These are phyloP conservation scores for Dispira parvispora DNA, from an alignment of 192 early-diverging fungal genomes.

Conservation along the genomic window DNA sequence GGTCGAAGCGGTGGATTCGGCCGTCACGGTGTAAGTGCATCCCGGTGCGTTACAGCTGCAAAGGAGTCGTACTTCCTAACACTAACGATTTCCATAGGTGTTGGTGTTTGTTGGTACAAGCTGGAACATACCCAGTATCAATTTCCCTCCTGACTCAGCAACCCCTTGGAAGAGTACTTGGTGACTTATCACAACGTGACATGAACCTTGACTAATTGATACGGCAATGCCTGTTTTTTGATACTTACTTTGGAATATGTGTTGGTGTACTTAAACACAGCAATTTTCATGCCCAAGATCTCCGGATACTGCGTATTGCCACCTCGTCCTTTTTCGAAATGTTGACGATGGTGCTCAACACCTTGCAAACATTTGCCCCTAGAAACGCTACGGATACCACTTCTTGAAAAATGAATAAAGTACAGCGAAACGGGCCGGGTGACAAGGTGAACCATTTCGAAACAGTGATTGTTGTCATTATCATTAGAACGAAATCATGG, in stretches of 20 bases:
- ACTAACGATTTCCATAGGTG: not conserved
- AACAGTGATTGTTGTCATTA: not conserved
- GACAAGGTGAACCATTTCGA: not conserved
- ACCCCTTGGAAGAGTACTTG: not conserved
- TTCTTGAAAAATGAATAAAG: no score
- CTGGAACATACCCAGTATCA: not conserved
- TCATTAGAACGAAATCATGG: not conserved
- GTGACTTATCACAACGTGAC: not conserved
- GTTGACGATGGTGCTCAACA: slow-evolving; percentile 27
- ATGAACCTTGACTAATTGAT: not conserved
- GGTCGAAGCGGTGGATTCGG: slow-evolving; percentile 13
- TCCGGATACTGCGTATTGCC: slow-evolving; percentile 27
- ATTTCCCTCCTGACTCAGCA: not conserved
- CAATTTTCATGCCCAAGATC: slow-evolving; percentile 18
- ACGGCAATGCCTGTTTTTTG: not conserved
- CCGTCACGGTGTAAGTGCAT: slow-evolving; percentile 22
- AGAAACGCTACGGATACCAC: no score
- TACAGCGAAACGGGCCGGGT: not conserved
- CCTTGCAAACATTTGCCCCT: slow-evolving; percentile 21
- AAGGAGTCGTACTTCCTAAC: not conserved
- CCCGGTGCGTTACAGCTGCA: not conserved
- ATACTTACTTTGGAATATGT: not conserved
- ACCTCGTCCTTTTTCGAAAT: slow-evolving; percentile 33
- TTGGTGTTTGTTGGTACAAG: slow-evolving; percentile 4
- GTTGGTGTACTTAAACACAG: slow-evolving; percentile 11